Evolutionary conservation across 1,284 basidiomycete genomes (phyloP).

Genomic region (Heterobasidion occidentale): DNA sequence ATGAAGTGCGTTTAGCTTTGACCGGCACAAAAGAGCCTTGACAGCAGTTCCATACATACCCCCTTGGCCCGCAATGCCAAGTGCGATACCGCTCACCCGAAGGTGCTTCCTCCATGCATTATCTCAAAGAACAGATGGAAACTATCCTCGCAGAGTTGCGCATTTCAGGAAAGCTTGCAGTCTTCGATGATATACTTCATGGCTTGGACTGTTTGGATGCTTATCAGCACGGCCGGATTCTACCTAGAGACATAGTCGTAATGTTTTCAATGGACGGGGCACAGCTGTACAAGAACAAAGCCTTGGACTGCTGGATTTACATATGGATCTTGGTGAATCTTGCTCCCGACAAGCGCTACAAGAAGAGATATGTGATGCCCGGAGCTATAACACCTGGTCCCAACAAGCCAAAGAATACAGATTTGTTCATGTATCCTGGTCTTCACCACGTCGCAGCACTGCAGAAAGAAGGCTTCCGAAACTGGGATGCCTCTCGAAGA

Average conservation of each 20-base stretch:
- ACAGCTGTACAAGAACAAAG: slow-evolving; percentile 20
- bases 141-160: not conserved
- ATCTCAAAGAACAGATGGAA: not conserved
- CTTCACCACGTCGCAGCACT: slow-evolving; percentile 16
- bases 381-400: slow-evolving; percentile 20
- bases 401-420: slow-evolving; percentile 17
- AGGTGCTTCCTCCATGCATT: not conserved
- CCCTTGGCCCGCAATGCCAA: slow-evolving; percentile 3
- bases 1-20: not conserved
- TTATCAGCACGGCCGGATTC: slow-evolving; percentile 9
- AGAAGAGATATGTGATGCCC: slow-evolving; percentile 16
- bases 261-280: slow-evolving; percentile 21
- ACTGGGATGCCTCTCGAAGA: slow-evolving; percentile 13
- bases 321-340: slow-evolving; percentile 19
- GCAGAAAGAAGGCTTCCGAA: slow-evolving; percentile 10
- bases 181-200: slow-evolving; percentile 9
- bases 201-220: slow-evolving; percentile 14
- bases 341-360: slow-evolving; percentile 15
- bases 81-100: not conserved
- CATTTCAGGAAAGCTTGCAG: not conserved
- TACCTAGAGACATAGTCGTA: slow-evolving; percentile 11
- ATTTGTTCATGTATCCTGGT: slow-evolving; percentile 17
- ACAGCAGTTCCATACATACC: not conserved
- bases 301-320: slow-evolving; percentile 20
- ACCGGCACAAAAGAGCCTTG: not conserved